Evolutionary conservation across 495 filamentous ascomycete genomes (phyloP).

Genomic region (Xylaria longipes): DNA sequence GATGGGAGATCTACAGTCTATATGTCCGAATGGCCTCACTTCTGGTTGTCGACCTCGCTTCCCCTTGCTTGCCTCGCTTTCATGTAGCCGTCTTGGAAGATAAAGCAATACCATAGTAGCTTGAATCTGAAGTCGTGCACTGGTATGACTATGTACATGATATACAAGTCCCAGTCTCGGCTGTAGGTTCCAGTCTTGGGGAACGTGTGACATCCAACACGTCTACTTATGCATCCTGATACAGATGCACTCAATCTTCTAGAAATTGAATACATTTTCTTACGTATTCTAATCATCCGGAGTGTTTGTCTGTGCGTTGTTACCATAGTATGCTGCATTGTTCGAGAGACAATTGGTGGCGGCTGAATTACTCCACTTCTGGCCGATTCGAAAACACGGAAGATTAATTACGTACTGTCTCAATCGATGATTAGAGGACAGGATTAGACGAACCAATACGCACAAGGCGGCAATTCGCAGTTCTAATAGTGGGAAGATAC

Average conservation of each 20-base stretch:
- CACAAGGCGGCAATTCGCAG: constrained; percentile 1
- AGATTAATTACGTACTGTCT: constrained; percentile 3
- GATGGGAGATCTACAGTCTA: too few relatives aligned
- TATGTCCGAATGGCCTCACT: too few relatives aligned
- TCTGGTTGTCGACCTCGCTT: too few relatives aligned
- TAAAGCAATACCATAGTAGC: too few relatives aligned
- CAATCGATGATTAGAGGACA: neutral
- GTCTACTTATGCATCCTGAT: neutral
- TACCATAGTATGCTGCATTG: neutral
- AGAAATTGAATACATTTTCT: neutral
- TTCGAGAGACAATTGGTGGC: neutral
- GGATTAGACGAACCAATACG: neutral
- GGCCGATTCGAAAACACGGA: neutral
- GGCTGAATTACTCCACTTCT: constrained; percentile 11
- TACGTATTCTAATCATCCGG: neutral
- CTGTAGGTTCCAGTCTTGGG: too few relatives aligned
- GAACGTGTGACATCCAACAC: too few relatives aligned
- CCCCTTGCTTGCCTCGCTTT: too few relatives aligned
- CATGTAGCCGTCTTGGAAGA: too few relatives aligned
- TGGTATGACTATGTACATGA: too few relatives aligned
- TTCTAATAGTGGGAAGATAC: neutral
- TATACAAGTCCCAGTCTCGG: too few relatives aligned
- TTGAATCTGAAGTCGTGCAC: too few relatives aligned
- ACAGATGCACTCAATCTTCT: neutral
- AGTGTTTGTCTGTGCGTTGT: neutral